Conservation (phyloP, 2,329 filamentous ascomycete genomes). For the Falciphora oryzae region DNA sequence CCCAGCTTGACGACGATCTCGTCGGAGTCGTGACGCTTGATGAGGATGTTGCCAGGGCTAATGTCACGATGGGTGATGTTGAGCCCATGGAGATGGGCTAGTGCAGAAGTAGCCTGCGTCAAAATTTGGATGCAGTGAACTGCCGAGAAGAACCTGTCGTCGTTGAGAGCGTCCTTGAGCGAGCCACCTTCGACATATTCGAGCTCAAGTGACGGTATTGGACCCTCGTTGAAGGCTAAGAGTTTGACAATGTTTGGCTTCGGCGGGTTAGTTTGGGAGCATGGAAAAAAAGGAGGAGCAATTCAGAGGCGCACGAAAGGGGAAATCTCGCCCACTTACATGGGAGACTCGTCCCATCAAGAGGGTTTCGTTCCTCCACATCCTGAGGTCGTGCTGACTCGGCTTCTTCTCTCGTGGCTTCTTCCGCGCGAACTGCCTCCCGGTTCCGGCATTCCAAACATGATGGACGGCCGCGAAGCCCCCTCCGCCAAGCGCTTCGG, state of each 20-base stretch:
- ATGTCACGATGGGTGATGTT: slow-evolving; percentile 1
- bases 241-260: not conserved
- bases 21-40: not conserved
- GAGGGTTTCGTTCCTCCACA: not conserved
- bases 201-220: not conserved
- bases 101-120: not conserved
- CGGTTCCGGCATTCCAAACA: not conserved
- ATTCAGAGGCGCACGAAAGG: not conserved
- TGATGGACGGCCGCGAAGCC: not conserved
- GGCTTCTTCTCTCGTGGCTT: not conserved
- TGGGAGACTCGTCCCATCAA: not conserved
- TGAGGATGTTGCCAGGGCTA: not conserved
- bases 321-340: not conserved
- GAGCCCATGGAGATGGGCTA: not conserved
- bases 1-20: slow-evolving; percentile 1
- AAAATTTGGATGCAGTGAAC: not conserved
- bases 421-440: not conserved
- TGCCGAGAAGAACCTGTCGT: not conserved
- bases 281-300: not conserved
- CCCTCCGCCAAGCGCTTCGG: not conserved
- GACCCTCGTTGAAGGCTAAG: not conserved
- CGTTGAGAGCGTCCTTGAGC: not conserved
- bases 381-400: not conserved
- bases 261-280: not conserved
- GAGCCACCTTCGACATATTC: not conserved